Base-by-base conservation (phyloP, 1,284 basidiomycete genomes). In the Somion occarium region DNA sequence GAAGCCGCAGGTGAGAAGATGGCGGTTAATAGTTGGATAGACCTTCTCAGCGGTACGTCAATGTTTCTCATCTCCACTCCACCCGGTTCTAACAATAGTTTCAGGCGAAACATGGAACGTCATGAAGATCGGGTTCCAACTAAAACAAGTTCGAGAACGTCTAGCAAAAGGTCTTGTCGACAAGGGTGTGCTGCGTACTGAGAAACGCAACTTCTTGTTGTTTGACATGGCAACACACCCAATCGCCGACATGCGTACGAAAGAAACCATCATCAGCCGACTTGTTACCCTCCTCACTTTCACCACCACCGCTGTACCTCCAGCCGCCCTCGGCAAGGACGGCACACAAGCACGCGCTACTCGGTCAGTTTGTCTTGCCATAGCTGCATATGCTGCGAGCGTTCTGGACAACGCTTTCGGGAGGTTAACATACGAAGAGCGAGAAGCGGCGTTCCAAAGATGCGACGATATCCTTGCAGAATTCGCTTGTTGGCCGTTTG, bases 171-270 rank as follows among this genome's bases (percentile, higher is more conserved):
- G 94, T 1, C 82, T 98, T 38, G 94, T 96, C 49, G 94, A 98
- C 77, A 98, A 98, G 71, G 94, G 94, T 59, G 84, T 98, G 38
- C 80, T 98, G n/a, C 87, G 94, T 44, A 98, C 94, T 11, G 94
- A 97, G 69, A 97, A 97, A 68, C 89, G 93, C 66, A 97, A 97
- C 70, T 97, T 97, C 69, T 79, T 97, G 43, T 77, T 97, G n/a
- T 97, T 97, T 69, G 94, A 98, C 73, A 97, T 97, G 94, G 93
- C 94, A 19, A 97, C 94, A 0, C 94, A 97, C 68, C 94, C 94
- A 1, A 88, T 97, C 50, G 91, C 93, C 5, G 94, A 97, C 69
- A 80, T 91, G 23, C 87, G 89, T 53, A 87, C 86, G 13, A 97
- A 98, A 68, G 92, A 94, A 63, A 76, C 79, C 55, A 82, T 97